Conservation (phyloP, 495 filamentous ascomycete genomes). For the Neurospora sp. region DNA sequence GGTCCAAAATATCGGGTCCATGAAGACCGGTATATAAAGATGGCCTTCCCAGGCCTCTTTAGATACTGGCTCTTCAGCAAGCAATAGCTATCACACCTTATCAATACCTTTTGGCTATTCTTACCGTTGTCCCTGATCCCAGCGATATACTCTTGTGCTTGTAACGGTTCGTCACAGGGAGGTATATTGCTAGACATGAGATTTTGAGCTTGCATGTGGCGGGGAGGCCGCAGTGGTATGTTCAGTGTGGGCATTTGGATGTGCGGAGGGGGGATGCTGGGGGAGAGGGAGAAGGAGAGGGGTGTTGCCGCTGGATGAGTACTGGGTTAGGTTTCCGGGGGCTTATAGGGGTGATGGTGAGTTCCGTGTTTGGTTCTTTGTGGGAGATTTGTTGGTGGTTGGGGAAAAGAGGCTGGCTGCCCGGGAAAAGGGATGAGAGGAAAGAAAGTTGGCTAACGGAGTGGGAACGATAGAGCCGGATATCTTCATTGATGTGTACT, state of each 20-base stretch:
- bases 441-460: too few relatives aligned
- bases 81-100: too few relatives aligned
- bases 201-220: conserved; percentile 43
- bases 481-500: conserved; percentile 43
- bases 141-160: too few relatives aligned
- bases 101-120: too few relatives aligned
- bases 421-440: too few relatives aligned
- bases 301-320: conserved; percentile 29
- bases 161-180: conserved; percentile 13
- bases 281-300: conserved; percentile 7
- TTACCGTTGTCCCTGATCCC: too few relatives aligned
- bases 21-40: too few relatives aligned
- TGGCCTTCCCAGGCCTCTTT: too few relatives aligned
- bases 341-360: conserved; percentile 35
- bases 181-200: conserved; percentile 46
- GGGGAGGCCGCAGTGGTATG: conserved; percentile 45
- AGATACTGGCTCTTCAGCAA: too few relatives aligned
- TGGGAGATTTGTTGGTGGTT: too few relatives aligned
- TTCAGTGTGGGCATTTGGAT: conserved; percentile 44
- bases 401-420: too few relatives aligned
- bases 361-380: not conserved
- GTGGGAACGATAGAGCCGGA: conserved; percentile 22
- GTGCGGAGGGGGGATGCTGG: conserved; percentile 14
- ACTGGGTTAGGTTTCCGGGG: conserved; percentile 40
- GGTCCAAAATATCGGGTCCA: too few relatives aligned